Base-by-base conservation (phyloP, 1,139 yeast species). In the Waltiozyma sp. region DNA sequence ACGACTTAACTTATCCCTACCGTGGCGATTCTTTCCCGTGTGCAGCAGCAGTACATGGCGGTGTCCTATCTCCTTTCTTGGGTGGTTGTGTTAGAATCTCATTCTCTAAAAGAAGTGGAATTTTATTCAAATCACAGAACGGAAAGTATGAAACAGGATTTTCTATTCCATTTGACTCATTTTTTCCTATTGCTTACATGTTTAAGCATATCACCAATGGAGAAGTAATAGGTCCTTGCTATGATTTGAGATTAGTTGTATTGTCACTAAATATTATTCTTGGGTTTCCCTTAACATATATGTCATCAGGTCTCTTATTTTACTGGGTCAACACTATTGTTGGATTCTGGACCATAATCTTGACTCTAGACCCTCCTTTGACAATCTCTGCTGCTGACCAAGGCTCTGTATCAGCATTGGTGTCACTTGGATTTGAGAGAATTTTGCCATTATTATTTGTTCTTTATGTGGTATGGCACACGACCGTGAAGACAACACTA, bases 1-100 rank as follows among this genome's bases (percentile, higher is more conserved):
- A 56, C 13, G 42, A 44, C 2, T 44, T 77, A 8, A 64, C 83
- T 0, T 55, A 64, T 23, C 87, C 88, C 1, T 91, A 87, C 56
- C 68, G 98, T 47, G 91, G 87, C 0, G 98, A 91, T 61, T 84
- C 95, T 1, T 88, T 69, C 56, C 80, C 91, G 0, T 91, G 98
- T 61, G 93, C 89, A 0, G 81, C 96, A 1, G 97, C 94, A 0
- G 76, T 84, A 3, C 96, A 89, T 59, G 80, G 89, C 2, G 96
- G 96, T 1, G 56, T 79, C 0, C 64, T 88, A 1, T 79, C 93
- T 1, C 81, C 91, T 19, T 58, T 70, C 38, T 65, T 65, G 47
- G 98, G 98, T 2, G 97, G 97, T 0, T 82, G 94, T 59, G 89
- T 88, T 1, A 65, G 75, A 40, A 52, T 87, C 6, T 65, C 77